Evolutionary conservation across 1,284 basidiomycete genomes (phyloP).

Genomic region (Pascua sp.): DNA sequence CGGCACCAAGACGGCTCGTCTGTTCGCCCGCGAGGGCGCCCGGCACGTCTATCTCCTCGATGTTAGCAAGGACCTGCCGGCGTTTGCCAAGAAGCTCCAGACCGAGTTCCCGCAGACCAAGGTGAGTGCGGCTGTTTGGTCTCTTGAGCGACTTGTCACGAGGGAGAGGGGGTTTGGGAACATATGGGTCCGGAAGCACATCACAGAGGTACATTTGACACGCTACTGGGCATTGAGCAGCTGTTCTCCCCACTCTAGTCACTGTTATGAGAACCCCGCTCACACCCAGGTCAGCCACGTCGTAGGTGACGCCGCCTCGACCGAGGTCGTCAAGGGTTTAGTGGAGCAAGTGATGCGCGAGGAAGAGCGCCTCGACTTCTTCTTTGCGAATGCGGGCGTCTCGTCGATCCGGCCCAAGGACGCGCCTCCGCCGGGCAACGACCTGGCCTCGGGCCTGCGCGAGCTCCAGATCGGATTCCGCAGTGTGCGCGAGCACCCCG

Average conservation of each 20-base stretch:
- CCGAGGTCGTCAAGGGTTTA: constrained; percentile 62
- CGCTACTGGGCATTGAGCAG: not conserved
- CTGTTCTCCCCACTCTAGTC: not conserved
- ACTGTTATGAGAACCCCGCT: not conserved
- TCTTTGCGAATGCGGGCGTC: constrained; percentile 79
- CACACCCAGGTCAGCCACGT: constrained; percentile 41
- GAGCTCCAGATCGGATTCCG: not conserved
- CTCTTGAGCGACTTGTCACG: too few relatives aligned
- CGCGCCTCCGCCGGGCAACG: not conserved
- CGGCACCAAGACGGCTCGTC: constrained; percentile 47
- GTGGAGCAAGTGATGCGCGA: constrained; percentile 72
- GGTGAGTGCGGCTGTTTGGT: constrained; percentile 47
- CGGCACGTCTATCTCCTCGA: constrained; percentile 81
- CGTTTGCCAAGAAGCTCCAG: constrained; percentile 66
- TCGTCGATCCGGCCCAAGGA: constrained; percentile 13
- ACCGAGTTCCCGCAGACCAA: constrained; percentile 71
- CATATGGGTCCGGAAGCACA: too few relatives aligned
- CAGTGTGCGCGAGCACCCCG: constrained; percentile 11
- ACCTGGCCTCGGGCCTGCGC: not conserved
- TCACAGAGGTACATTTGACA: too few relatives aligned
- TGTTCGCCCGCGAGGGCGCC: constrained; percentile 59
- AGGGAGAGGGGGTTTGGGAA: too few relatives aligned
- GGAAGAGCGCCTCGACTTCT: constrained; percentile 81
- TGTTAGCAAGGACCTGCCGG: constrained; percentile 64
- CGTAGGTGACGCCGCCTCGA: constrained; percentile 78